Percentiles rank a stretch among this genome's conserved stretches.
Evolutionary conservation across 2,329 filamentous ascomycete genomes (phyloP).

Genomic region (Plenodomus lindquistii): DNA sequence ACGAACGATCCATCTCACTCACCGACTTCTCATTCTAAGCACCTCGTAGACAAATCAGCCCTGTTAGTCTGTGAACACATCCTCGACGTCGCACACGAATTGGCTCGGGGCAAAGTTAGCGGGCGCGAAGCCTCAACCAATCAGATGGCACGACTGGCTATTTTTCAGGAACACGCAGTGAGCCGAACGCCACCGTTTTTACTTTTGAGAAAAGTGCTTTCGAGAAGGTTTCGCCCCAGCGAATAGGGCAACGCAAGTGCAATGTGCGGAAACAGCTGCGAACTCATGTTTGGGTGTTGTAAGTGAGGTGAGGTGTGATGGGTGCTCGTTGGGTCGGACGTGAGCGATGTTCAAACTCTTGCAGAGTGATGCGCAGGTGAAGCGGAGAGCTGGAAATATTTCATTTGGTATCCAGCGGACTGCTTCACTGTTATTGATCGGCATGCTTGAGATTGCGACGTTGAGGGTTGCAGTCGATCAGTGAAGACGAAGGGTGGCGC

Average conservation of each 20-base stretch:
- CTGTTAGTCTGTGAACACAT: background rate
- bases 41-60: conserved; percentile 2
- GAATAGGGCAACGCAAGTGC: background rate
- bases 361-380: no score
- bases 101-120: conserved; percentile 21
- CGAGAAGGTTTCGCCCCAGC: conserved; percentile 1
- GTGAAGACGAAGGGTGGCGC: no score
- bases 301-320: background rate
- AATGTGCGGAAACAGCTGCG: conserved; percentile 4
- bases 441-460: no score
- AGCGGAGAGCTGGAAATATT: no score
- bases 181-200: conserved; percentile 13
- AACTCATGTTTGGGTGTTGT: background rate
- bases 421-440: no score
- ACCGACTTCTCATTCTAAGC: background rate
- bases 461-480: no score
- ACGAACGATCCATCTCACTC: conserved; percentile 5
- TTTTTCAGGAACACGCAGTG: conserved; percentile 6
- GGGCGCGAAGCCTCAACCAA: conserved; percentile 14
- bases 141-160: conserved; percentile 6
- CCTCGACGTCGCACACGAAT: conserved; percentile 18
- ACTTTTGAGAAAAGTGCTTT: conserved; percentile 6
- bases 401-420: no score
- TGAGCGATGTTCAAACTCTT: conserved; percentile 1
- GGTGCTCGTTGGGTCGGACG: conserved; percentile 17